Base-by-base conservation (phyloP, 352 stramenopile genomes). In the Phytophthora kernoviae region DNA sequence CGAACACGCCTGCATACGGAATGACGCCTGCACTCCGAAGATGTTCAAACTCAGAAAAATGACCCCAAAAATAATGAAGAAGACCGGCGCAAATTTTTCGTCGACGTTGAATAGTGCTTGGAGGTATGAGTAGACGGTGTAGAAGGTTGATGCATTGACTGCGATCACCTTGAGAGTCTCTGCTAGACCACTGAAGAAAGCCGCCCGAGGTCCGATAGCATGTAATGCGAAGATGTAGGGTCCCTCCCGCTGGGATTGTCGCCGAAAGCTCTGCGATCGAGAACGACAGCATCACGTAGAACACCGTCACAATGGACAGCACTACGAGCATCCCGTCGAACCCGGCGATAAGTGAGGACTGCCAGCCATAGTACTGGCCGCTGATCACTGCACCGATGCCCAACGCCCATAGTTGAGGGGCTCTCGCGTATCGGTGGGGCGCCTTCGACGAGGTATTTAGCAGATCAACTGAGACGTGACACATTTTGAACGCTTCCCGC, bases 361-460 rank as follows among this genome's bases (percentile, higher is more conserved):
- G 81, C 81, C 81, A 91, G 54, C 81, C 81, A 51, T 84, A 91
- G 55, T 87, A 91, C 46, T 91, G 74, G 27, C 81, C 81, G 34
- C 68, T 77, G 54, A 91, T 84, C 14, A 69, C 61, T 12, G 61
- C 61, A 20, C 61, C 61, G 30, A 69, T 60, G 4, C 61, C 61
- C 6, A 91, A 58, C 14, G 81, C 79, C 79, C 81, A 91, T 33
- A 91, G 65, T 22, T 90, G 81, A 45, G 79, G 79, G 4, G 58
- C 73, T 60, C 68, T 73, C 22, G 81, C 81, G 57, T 87, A 90
- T 54, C 81, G 81, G 43, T 88, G 76, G 22, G 54, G 43, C 2
- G 56, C 60, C 9, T 39, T 15, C 26, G 54, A 62, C 36, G 56
- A 63, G 27, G 12, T 15, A 26, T 18, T 33, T 17, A 54, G 45